These are phyloP conservation scores for Fagus sylvatica DNA, from an alignment of 306 rosid genomes.

Conservation along the genomic window DNA sequence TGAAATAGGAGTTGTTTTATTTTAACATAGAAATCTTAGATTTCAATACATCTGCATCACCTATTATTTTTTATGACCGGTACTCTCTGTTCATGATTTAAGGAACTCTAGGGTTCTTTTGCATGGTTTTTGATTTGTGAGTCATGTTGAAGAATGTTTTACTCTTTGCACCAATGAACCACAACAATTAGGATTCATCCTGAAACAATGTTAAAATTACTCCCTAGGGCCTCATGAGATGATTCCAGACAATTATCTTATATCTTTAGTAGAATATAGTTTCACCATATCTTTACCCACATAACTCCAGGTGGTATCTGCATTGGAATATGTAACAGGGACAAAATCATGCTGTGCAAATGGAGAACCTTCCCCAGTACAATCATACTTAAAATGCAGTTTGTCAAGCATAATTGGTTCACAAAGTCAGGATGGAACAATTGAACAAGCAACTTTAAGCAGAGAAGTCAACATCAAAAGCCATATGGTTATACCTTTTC, in stretches of 20 bases:
- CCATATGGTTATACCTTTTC: background rate
- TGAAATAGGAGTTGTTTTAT: too few species aligned
- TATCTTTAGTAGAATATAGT: conserved; percentile 5
- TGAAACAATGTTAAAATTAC: too few species aligned
- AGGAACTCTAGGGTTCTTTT: too few species aligned
- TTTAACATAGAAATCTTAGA: too few species aligned
- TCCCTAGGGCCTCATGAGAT: too few species aligned
- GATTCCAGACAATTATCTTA: background rate
- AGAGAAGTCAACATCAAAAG: conserved; percentile 2
- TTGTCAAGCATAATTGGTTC: conserved; percentile 4
- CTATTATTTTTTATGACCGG: too few species aligned
- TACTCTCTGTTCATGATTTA: too few species aligned
- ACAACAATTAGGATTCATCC: too few species aligned
- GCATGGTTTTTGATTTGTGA: too few species aligned
- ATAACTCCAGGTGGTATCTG: conserved; percentile 38
- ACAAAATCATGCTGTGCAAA: conserved; percentile 1
- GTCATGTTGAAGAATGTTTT: too few species aligned
- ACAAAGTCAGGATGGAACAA: conserved; percentile 4
- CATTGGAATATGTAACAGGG: conserved; percentile 20
- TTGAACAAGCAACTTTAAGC: background rate
- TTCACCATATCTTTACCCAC: conserved; percentile 8
- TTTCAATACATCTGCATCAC: too few species aligned
- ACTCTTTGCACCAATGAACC: too few species aligned
- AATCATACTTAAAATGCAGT: background rate
- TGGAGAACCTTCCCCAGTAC: conserved; percentile 25